Conservation (phyloP, 2,329 filamentous ascomycete genomes). For the Blastomyces silverae region DNA sequence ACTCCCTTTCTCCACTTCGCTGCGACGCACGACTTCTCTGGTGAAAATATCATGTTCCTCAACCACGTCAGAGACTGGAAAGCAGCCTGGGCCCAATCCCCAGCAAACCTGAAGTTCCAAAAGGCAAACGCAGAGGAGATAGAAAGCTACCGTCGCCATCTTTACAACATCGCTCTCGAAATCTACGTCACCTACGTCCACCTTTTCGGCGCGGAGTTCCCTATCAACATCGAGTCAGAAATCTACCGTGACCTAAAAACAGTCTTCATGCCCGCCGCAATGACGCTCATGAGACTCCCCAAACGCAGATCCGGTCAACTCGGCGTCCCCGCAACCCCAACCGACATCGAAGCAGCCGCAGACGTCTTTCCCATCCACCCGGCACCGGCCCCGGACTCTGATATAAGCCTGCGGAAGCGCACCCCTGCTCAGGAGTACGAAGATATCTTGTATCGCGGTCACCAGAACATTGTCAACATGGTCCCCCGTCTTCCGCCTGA, state of each 20-base stretch:
- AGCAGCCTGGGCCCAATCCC: slow-evolving; percentile 26
- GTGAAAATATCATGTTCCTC: slow-evolving; percentile 61
- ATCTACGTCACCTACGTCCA: slow-evolving; percentile 55
- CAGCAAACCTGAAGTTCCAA: slow-evolving; percentile 15
- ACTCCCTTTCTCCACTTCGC: slow-evolving; percentile 55
- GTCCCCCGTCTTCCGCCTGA: slow-evolving; percentile 20
- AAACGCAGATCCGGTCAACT: background rate
- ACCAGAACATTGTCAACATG: slow-evolving; percentile 19
- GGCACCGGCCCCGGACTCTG: background rate
- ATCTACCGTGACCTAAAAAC: slow-evolving; percentile 46
- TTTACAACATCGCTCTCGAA: slow-evolving; percentile 50
- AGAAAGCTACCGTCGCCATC: slow-evolving; percentile 38
- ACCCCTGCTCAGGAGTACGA: slow-evolving; percentile 14
- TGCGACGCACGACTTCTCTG: slow-evolving; percentile 57
- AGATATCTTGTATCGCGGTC: slow-evolving; percentile 15
- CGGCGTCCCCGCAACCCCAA: background rate
- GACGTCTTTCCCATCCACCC: background rate
- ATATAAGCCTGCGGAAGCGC: background rate
- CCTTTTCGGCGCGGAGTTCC: slow-evolving; percentile 52
- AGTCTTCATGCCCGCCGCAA: slow-evolving; percentile 40
- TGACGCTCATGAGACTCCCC: slow-evolving; percentile 10
- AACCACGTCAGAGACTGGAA: slow-evolving; percentile 52
- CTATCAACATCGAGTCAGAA: slow-evolving; percentile 56
- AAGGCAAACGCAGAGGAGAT: slow-evolving; percentile 17
- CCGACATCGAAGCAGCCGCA: slow-evolving; percentile 1